Evolutionary conservation across 2,329 filamentous ascomycete genomes (phyloP).

Genomic region (Colletotrichum filicis): DNA sequence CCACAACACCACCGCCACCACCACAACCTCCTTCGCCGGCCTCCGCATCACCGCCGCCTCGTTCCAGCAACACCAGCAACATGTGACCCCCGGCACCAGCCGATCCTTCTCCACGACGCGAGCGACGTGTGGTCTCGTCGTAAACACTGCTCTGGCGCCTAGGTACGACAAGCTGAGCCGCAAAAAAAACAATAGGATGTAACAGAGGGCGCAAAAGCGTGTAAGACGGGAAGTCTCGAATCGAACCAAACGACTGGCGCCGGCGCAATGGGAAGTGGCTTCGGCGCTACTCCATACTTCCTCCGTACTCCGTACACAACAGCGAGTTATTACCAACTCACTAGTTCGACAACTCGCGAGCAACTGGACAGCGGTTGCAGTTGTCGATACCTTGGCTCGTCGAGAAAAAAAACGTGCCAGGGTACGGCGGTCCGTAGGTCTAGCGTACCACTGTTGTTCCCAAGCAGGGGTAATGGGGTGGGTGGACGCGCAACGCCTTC

Average conservation of each 20-base stretch:
- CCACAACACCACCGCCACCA: no score
- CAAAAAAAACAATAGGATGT: neutral
- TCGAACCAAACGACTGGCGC: constrained; percentile 6
- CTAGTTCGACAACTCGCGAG: neutral
- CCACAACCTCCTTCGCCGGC: no score
- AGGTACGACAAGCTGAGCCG: neutral
- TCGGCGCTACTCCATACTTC: neutral
- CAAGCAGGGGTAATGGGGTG: constrained; percentile 8
- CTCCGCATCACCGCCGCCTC: no score
- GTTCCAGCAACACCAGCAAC: no score
- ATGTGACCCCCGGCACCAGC: no score
- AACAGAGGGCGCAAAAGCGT: neutral
- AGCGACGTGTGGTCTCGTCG: neutral
- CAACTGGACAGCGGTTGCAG: neutral
- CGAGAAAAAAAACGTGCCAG: neutral
- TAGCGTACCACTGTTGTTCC: neutral
- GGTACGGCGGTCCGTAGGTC: neutral
- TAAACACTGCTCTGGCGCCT: neutral
- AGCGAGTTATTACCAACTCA: no score
- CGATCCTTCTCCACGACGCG: no score
- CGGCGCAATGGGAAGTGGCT: neutral
- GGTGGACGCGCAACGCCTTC: constrained; percentile 24
- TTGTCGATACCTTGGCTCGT: neutral
- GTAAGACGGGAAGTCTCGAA: neutral
- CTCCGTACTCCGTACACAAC: neutral